Base-by-base conservation (phyloP, 345 rosid genomes). In the Rhodamnia rubescens region DNA sequence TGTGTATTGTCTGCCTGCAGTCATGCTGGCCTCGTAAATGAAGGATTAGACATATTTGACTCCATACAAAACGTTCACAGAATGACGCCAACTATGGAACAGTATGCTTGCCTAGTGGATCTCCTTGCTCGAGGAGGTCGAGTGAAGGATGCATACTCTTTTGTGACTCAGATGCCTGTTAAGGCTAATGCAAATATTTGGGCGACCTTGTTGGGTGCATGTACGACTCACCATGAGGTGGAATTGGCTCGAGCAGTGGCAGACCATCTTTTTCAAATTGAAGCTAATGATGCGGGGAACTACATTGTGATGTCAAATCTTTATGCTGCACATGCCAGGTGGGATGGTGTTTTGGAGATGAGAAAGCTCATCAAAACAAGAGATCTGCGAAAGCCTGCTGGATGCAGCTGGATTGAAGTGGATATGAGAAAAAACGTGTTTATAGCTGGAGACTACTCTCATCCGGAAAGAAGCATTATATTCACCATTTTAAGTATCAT, bases 351-450 rank as follows among this genome's bases (percentile, higher is more conserved):
- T 57, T 78, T 91, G 92, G 93, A 94, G 91, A 86, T 92, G 90
- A 94, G 99, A 90, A 95, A 92, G 85, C 81, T 90, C 86, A 95
- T 94, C 95, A 95, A 87, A 88, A 88, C 78, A 13, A 92, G 91
- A 89, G 95, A 92, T 87, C 87, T 95, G 87, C 92, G 89, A 91
- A 96, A 95, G 90, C 93, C 94, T 80, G 95, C 95, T 14, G 99
- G 96, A 85, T 94, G 97, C 90, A 96, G 99, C 90, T 95, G 99
- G 99, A 92, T 96, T 86, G 99, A 96, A 88, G 90, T 93, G 87
- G 95, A 91, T 82, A 92, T 89, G 86, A 84, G 84, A 88, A 92
- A 87, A 88, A 92, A 86, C 87, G 90, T 88, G 47, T 96, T 96
- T 91, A 83, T 95, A 58, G 95, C 97, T 82, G 98, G 94, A 88